These are phyloP conservation scores for Skeletonema menzelii DNA, from an alignment of 108 stramenopile species.

Conservation along the genomic window DNA sequence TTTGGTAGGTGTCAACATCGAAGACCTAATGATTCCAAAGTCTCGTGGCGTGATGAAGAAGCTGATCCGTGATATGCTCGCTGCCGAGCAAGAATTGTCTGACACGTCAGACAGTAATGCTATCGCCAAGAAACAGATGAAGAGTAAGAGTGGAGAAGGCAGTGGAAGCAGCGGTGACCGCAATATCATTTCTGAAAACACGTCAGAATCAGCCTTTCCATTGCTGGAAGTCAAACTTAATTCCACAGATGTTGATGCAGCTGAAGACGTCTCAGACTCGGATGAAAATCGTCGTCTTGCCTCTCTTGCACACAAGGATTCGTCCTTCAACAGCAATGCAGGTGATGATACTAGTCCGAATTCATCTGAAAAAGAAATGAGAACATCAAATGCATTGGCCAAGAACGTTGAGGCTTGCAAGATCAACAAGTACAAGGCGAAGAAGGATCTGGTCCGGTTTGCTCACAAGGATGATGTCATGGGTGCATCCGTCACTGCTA, in stretches of 20 bases:
- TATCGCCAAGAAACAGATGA: slow-evolving; percentile 19
- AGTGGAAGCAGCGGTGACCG: neutral
- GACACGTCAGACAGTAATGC: neutral
- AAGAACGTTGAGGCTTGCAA: slow-evolving; percentile 62
- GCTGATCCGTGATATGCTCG: slow-evolving; percentile 56
- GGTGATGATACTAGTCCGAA: slow-evolving; percentile 11
- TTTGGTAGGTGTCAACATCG: slow-evolving; percentile 63
- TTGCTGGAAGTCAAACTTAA: slow-evolving; percentile 38
- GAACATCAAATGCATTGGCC: slow-evolving; percentile 46
- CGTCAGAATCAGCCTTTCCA: neutral
- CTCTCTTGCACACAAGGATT: slow-evolving; percentile 17
- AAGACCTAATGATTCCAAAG: slow-evolving; percentile 61
- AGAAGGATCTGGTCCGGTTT: slow-evolving; percentile 24
- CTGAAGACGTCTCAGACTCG: slow-evolving; percentile 31
- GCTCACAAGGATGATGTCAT: slow-evolving; percentile 83
- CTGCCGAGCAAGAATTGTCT: neutral
- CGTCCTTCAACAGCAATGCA: slow-evolving; percentile 14
- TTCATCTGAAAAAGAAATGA: slow-evolving; percentile 46
- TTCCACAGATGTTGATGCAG: slow-evolving; percentile 30
- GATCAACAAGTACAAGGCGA: slow-evolving; percentile 49
- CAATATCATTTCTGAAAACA: neutral
- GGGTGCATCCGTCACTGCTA: slow-evolving; percentile 82
- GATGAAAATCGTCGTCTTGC: slow-evolving; percentile 54
- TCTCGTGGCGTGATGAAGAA: slow-evolving; percentile 54
- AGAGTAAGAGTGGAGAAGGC: neutral